phyloP scores from a whole-genome alignment of 75 land plant genomes.

The Cupressus sempervirens region DNA sequence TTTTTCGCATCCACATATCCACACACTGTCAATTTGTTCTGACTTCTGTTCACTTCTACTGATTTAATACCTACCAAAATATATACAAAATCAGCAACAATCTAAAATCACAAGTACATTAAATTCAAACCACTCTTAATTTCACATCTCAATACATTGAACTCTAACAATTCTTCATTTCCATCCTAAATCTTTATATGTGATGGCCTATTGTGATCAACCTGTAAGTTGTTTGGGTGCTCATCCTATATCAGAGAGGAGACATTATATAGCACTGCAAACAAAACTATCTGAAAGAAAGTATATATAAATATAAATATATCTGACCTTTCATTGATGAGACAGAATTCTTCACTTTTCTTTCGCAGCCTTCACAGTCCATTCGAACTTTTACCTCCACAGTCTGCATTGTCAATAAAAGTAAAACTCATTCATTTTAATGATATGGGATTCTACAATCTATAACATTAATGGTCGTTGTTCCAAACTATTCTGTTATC shows the following conservation, averaged over 20 bases:
- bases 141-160: too few species aligned
- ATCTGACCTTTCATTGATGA: conserved; percentile 45
- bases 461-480: background rate
- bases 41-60: conserved; percentile 48
- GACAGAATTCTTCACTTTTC: conserved; percentile 43
- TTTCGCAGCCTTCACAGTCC: conserved; percentile 74
- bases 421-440: background rate
- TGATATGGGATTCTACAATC: too few species aligned
- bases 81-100: background rate
- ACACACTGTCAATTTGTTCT: conserved; percentile 50
- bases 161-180: background rate
- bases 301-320: background rate
- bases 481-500: too few species aligned
- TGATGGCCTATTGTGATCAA: background rate
- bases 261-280: background rate
- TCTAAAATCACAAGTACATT: background rate
- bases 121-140: too few species aligned
- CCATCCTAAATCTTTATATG: background rate
- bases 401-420: conserved; percentile 28
- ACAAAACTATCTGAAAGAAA: background rate
- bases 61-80: conserved; percentile 28
- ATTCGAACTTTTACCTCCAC: conserved; percentile 61
- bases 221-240: background rate
- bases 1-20: conserved; percentile 59
- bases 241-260: too few species aligned